phyloP scores from a whole-genome alignment of 2,329 filamentous ascomycete species.

The Cladosporium sp. region DNA sequence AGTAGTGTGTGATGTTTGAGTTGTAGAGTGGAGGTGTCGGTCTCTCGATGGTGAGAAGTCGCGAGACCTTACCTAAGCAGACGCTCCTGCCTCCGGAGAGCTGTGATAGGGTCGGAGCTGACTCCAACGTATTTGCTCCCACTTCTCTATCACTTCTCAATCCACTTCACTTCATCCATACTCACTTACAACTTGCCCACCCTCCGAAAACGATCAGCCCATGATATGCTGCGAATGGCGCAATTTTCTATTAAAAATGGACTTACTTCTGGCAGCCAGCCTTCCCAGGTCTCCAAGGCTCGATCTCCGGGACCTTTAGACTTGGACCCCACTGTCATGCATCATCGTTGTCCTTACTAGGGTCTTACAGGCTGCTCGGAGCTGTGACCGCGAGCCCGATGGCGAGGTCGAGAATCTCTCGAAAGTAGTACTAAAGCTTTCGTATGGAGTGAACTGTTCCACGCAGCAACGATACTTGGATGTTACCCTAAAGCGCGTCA shows the following conservation, averaged over 20 bases:
- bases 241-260: background rate
- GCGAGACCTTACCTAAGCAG: background rate
- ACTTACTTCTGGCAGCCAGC: background rate
- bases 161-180: background rate
- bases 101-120: background rate
- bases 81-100: background rate
- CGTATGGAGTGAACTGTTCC: background rate
- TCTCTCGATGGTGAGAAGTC: background rate
- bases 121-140: background rate
- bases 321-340: background rate
- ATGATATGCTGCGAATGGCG: background rate
- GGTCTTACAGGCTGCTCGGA: background rate
- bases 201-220: background rate
- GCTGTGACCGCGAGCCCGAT: background rate
- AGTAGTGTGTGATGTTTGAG: background rate
- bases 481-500: background rate
- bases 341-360: background rate
- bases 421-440: background rate
- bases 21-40: background rate
- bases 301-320: background rate
- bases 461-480: background rate
- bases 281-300: background rate
- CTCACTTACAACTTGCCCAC: background rate
- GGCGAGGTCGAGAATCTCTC: background rate
- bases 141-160: background rate